Evolutionary conservation across 768 basidiomycete genomes (phyloP).

Genomic region (Clitopilus hobsonii): DNA sequence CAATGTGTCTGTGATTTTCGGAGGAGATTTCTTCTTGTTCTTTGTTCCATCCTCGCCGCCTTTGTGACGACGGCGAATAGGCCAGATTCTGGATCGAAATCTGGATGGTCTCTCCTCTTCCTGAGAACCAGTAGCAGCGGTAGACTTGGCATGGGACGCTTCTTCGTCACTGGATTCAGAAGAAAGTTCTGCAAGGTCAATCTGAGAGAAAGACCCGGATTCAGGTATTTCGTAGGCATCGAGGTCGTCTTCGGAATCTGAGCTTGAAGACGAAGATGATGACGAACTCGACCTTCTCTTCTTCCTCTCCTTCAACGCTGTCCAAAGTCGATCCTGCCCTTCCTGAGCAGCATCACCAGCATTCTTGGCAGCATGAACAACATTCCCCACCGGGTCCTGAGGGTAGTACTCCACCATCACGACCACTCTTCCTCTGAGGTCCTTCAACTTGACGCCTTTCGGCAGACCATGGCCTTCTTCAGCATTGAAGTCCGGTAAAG

Average conservation of each 20-base stretch:
- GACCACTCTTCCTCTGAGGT: slow-evolving; percentile 49
- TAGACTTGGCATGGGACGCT: background rate
- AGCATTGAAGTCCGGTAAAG: no score
- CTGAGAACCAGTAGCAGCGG: background rate
- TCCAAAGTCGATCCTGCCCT: slow-evolving; percentile 7
- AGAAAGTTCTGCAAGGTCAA: no score
- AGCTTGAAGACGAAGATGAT: slow-evolving; percentile 18
- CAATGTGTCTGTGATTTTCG: slow-evolving; percentile 43
- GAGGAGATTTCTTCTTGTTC: slow-evolving; percentile 13
- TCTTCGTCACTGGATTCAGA: background rate
- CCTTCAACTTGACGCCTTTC: slow-evolving; percentile 34
- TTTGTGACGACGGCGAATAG: slow-evolving; percentile 17
- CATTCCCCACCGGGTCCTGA: slow-evolving; percentile 12
- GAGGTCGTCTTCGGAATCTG: no score
- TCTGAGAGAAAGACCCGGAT: no score
- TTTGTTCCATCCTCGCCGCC: slow-evolving; percentile 6
- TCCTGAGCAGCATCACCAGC: no score
- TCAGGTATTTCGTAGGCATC: no score
- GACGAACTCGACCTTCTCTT: slow-evolving; percentile 4
- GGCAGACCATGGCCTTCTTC: no score
- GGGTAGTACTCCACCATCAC: slow-evolving; percentile 63
- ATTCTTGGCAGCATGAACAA: no score
- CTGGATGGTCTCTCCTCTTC: no score
- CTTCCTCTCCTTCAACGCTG: slow-evolving; percentile 16
- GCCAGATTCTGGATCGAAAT: background rate